A percentile compares a stretch with the other conserved stretches of the same genome.
Evolutionary conservation across 805 yeast genomes (phyloP).

Genomic region (Candida boleticola): DNA sequence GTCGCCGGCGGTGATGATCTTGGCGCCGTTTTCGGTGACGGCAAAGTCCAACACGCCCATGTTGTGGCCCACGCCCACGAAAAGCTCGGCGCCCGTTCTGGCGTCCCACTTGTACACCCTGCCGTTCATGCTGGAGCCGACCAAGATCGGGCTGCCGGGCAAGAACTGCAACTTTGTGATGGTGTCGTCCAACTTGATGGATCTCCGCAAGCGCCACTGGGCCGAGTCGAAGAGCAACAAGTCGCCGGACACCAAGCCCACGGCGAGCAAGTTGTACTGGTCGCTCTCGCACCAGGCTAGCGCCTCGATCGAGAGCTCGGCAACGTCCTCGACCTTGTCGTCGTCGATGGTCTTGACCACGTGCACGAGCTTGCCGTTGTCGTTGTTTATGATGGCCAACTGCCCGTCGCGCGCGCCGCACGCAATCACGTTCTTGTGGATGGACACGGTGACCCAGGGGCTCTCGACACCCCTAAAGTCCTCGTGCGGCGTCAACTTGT

Average conservation of each 20-base stretch:
- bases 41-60: constrained; percentile 92
- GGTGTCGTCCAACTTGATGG: constrained; percentile 72
- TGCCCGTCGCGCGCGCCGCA: constrained; percentile 88
- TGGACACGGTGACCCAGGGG: constrained; percentile 83
- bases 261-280: constrained; percentile 62
- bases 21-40: constrained; percentile 59
- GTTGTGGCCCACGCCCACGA: constrained; percentile 86
- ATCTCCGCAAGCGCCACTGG: constrained; percentile 82
- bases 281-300: constrained; percentile 69
- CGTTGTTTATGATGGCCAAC: constrained; percentile 72
- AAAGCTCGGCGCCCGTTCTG: constrained; percentile 75
- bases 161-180: constrained; percentile 77
- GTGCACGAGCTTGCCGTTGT: constrained; percentile 69
- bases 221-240: constrained; percentile 77
- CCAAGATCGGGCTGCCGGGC: constrained; percentile 52
- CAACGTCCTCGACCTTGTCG: constrained; percentile 32
- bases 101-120: constrained; percentile 84
- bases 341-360: constrained; percentile 63
- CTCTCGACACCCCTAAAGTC: constrained; percentile 73
- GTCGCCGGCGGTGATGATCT: constrained; percentile 90
- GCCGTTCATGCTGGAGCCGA: constrained; percentile 83
- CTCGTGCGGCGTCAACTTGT: constrained; percentile 56
- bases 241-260: constrained; percentile 88
- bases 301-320: constrained; percentile 52
- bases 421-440: constrained; percentile 57